Percentiles rank a stretch among this genome's conserved stretches.
phyloP scores from a whole-genome alignment of 371 early-diverging fungal species.

The Mucor sp. region DNA sequence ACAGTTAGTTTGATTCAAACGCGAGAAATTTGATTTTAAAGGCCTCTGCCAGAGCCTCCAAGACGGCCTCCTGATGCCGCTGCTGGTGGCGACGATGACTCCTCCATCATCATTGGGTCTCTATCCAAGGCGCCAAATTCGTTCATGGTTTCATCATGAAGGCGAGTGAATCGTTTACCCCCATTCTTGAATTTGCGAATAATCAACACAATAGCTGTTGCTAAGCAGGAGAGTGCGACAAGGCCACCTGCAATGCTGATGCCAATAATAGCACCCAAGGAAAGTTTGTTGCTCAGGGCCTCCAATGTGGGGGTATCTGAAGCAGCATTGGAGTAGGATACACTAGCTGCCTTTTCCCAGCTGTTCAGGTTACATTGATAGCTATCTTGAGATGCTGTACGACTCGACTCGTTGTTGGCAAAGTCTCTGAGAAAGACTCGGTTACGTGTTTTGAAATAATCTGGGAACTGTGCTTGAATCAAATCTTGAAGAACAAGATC shows the following conservation, averaged over 20 bases:
- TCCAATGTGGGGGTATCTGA: conserved; percentile 12
- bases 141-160: conserved; percentile 17
- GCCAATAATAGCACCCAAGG: conserved; percentile 24
- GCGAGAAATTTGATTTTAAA: background rate
- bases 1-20: background rate
- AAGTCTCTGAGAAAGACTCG: conserved; percentile 33
- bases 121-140: conserved; percentile 19
- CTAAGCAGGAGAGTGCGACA: conserved; percentile 23
- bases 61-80: conserved; percentile 8
- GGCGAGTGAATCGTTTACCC: conserved; percentile 11
- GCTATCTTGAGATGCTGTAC: conserved; percentile 3
- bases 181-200: conserved; percentile 24
- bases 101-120: conserved; percentile 24
- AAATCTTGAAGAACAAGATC: conserved; percentile 35
- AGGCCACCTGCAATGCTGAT: conserved; percentile 25
- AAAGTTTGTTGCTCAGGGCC: conserved; percentile 2
- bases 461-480: conserved; percentile 37
- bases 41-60: conserved; percentile 20
- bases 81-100: background rate
- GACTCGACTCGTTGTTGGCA: conserved; percentile 18
- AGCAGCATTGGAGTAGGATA: conserved; percentile 9
- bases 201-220: conserved; percentile 6
- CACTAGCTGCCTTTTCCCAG: conserved; percentile 4
- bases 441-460: conserved; percentile 21
- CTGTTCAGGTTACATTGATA: conserved; percentile 26